Evolutionary conservation across 2,329 filamentous ascomycete species (phyloP), one percentile per base, ranked within the genome.

Genomic region (Paracoccidioides brasiliensis): DNA sequence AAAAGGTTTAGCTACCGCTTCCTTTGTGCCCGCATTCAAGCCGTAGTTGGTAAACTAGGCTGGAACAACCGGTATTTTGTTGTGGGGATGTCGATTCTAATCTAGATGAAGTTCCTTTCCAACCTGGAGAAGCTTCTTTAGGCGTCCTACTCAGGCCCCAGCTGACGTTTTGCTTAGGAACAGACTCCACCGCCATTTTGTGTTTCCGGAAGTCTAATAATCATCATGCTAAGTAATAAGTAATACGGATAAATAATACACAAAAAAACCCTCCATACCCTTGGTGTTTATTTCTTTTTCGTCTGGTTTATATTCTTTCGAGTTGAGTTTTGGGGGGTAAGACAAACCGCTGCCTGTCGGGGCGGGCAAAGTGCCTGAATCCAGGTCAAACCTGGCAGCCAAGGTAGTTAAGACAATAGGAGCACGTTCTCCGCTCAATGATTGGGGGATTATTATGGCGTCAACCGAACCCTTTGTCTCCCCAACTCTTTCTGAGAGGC

Each of bases 101-200:
- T 14, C n/a, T 50, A 5, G 8, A 37, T 50, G 42, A 22, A 38
- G 14, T 51, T 22, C 22, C 15, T 2, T 38, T 12, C 48, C 48
- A 51, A 37, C 22, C 22, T 22, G 22, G 22, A 22, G 22, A 22
- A 22, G 22, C 22, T 22, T 22, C 22, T 22, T 22, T 22, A 22
- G 22, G 22, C 35, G 35, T 10, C 35, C 35, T 10, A 2, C 35
- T 30, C 28, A 30, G 14, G 10, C n/a, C 22, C 35, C 49, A 41
- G 35, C 48, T 51, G 48, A 51, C 15, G 12, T 52, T 15, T 22
- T 4, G 0, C 37, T 51, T 51, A 37, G 49, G 49, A 41, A 40
- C 4, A 7, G 37, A 32, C 49, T 52, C 49, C 49, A 52, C 49
- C 49, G 49, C 49, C 46, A 46, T 52, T 40, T 52, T 38, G n/a